Conservation (phyloP, 306 rosid species). For the Myrica gale region DNA sequence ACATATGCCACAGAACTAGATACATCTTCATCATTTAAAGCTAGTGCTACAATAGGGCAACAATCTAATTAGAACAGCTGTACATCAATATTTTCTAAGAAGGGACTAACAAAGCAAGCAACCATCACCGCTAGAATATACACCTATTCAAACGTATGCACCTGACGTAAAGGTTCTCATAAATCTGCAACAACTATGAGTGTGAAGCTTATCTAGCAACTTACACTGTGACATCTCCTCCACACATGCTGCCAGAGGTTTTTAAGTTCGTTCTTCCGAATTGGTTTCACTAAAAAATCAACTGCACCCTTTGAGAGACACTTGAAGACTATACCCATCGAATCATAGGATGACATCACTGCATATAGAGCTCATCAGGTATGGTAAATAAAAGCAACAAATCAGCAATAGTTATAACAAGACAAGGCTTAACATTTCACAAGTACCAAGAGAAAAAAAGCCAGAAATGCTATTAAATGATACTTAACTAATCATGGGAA, state of each 20-base stretch:
- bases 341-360: conserved; percentile 98
- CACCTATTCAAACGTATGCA: no score
- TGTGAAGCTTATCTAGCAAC: conserved; percentile 27
- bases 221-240: conserved; percentile 98
- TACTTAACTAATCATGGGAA: conserved; percentile 90
- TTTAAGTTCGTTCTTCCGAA: conserved; percentile 97
- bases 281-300: conserved; percentile 90
- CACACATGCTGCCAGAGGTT: conserved; percentile 98
- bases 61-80: conserved; percentile 20
- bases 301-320: conserved; percentile 98
- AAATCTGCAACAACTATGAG: neutral
- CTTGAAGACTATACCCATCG: conserved; percentile 95
- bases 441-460: neutral
- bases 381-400: conserved; percentile 35
- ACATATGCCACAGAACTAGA: conserved; percentile 11
- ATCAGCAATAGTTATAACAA: conserved; percentile 29
- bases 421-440: conserved; percentile 15
- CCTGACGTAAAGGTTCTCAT: neutral
- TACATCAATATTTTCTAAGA: conserved; percentile 6
- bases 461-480: neutral
- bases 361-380: conserved; percentile 56
- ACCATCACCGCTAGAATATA: conserved; percentile 1
- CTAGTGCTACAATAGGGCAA: conserved; percentile 17
- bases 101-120: conserved; percentile 17
- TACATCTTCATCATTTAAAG: conserved; percentile 14